A percentile compares a stretch with the other conserved stretches of the same genome.
Conservation (phyloP, 345 rosid species). For the Heritiera fomes region DNA sequence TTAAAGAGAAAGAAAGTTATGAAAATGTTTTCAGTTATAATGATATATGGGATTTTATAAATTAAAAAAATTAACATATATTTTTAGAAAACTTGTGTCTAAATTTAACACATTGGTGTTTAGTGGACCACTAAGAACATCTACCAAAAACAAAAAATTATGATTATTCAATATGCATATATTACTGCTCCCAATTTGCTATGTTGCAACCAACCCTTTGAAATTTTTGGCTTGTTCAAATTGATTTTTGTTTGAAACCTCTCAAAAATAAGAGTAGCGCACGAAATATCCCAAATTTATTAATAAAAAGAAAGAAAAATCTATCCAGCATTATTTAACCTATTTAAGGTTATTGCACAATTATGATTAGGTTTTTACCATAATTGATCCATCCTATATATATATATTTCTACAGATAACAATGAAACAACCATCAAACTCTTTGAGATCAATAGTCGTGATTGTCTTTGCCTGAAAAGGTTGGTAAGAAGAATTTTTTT, state of each 20-base stretch:
- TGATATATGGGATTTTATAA: too few relatives aligned
- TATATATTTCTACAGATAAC: neutral
- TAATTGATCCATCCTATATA: neutral
- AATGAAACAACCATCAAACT: neutral
- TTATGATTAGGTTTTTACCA: neutral
- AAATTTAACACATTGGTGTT: too few relatives aligned
- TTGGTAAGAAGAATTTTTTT: neutral
- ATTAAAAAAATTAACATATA: too few relatives aligned
- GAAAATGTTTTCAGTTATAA: too few relatives aligned
- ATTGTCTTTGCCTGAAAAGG: neutral
- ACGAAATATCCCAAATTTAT: neutral
- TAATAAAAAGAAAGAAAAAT: conserved; percentile 12
- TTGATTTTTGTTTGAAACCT: neutral
- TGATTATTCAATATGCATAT: too few relatives aligned
- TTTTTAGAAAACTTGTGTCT: too few relatives aligned
- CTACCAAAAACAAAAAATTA: too few relatives aligned
- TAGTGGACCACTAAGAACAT: too few relatives aligned
- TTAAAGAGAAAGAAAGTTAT: too few relatives aligned
- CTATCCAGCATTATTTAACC: neutral
- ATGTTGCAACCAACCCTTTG: neutral
- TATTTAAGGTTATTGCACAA: neutral
- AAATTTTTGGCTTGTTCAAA: neutral
- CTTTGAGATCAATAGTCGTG: neutral
- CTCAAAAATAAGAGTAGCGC: neutral
- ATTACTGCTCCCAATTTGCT: neutral